Base-by-base conservation (phyloP, 2,329 filamentous ascomycete genomes). In the Domatiomyces globalis region DNA sequence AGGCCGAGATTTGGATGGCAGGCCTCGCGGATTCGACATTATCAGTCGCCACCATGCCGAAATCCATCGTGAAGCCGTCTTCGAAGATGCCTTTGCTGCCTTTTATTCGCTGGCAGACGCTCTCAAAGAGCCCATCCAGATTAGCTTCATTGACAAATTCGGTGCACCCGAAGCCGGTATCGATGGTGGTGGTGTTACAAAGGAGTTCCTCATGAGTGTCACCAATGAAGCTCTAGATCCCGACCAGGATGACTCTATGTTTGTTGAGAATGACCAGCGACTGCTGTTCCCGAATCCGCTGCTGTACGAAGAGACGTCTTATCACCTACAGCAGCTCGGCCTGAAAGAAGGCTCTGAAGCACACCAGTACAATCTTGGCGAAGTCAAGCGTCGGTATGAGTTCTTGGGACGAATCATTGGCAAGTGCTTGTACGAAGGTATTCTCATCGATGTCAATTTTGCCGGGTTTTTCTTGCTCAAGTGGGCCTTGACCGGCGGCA, bases 381-480 rank as follows among this genome's bases (percentile, higher is more conserved):
- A 81, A 25, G 67, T 92, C 15, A 71, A 92, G 4, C 78, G 78
- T 55, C 79, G 82, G 12, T 96, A 87, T 63, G 89, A 96, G 63
- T 98, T 98, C 59, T 73, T 96, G 0, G 92, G 92, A 1, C 84
- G 92, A 2, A 79, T 98, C 25, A 83, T 98, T 22, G 92, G 92
- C 9, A 98, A 98, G 66, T 98, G 92, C 67, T 74, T 98, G 62
- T 98, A 98, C 63, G 92, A 98, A 69, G 89, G 89, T 0, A 96
- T 98, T 45, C 75, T 98, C 2, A 83, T 96, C 46, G 89, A 98
- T 66, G 83, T 95, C 54, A 81, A 81, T 48, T 98, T 98, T 71
- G 89, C 90, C 1, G 83, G 86, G 0, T 98, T 98, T 71, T 98
- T 98, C 69, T 77, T 98, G 5, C 78, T 95, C 54, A 95, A 96